Conservation (phyloP, 192 early-diverging fungal genomes). For the Phlyctochytrium arcticum region DNA sequence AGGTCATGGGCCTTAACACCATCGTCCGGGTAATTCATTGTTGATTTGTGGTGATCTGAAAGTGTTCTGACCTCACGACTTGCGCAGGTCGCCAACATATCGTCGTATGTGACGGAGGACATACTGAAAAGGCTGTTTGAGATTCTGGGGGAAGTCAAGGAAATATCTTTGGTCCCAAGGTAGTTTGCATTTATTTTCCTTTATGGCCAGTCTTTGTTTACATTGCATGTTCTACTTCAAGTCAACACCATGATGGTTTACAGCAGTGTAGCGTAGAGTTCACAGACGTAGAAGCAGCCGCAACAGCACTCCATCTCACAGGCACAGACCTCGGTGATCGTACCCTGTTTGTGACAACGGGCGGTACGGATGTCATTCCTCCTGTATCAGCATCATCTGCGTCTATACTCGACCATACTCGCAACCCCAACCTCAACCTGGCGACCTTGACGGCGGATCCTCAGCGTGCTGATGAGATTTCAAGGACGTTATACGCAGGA, state of each 20-base stretch:
- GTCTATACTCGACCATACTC: slow-evolving; percentile 24
- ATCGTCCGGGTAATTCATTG: too few species aligned
- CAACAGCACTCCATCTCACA: slow-evolving; percentile 57
- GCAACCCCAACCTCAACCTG: slow-evolving; percentile 45
- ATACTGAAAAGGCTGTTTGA: slow-evolving; percentile 56
- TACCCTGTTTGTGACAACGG: slow-evolving; percentile 48
- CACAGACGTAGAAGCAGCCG: slow-evolving; percentile 37
- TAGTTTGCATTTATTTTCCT: background rate
- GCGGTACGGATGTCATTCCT: background rate
- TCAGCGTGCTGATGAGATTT: slow-evolving; percentile 67
- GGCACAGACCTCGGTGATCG: slow-evolving; percentile 67
- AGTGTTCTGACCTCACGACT: background rate
- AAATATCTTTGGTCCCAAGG: slow-evolving; percentile 31
- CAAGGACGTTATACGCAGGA: slow-evolving; percentile 73
- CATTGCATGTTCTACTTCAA: slow-evolving; percentile 27
- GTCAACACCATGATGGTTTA: slow-evolving; percentile 22
- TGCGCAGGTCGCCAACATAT: slow-evolving; percentile 60
- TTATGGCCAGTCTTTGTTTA: background rate
- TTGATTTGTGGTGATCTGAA: background rate
- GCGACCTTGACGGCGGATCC: slow-evolving; percentile 59
- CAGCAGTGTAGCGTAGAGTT: slow-evolving; percentile 65
- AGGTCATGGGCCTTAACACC: too few species aligned
- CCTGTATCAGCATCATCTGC: slow-evolving; percentile 25
- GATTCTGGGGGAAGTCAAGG: slow-evolving; percentile 50
- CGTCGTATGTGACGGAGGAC: slow-evolving; percentile 48